Conservation (phyloP, 2,329 filamentous ascomycete genomes). For the Botrytis elliptica region DNA sequence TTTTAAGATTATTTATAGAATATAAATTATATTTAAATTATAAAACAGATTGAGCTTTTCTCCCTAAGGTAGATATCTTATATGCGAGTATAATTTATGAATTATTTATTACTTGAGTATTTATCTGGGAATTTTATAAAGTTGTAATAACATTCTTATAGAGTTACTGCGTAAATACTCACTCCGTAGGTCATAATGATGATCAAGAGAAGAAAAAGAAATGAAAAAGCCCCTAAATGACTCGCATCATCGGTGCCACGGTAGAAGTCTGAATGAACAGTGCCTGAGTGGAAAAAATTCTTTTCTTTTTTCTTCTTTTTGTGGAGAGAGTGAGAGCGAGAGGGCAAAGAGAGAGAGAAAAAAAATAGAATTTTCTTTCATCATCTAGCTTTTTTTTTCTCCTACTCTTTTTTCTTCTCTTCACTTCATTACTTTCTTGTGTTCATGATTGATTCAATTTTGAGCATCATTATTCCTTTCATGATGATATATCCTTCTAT, state of each 20-base stretch:
- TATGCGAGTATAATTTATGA: neutral
- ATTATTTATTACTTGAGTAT: neutral
- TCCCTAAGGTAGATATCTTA: too few relatives aligned
- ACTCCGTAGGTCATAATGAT: neutral
- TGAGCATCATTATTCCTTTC: too few relatives aligned
- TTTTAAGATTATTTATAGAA: too few relatives aligned
- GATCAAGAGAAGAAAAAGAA: neutral
- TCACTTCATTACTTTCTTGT: neutral
- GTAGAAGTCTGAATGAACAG: neutral
- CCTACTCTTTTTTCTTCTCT: neutral
- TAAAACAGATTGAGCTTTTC: too few relatives aligned
- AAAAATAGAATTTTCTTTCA: neutral
- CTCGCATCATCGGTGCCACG: conserved; percentile 15
- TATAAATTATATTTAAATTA: too few relatives aligned
- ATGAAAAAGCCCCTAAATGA: conserved; percentile 3
- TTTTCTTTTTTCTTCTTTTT: conserved; percentile 10
- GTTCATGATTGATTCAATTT: too few relatives aligned
- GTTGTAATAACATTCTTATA: neutral
- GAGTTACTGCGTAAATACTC: neutral
- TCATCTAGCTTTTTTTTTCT: neutral
- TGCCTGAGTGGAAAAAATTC: neutral
- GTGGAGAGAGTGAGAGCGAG: neutral
- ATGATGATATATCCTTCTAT: neutral
- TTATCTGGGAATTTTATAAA: neutral
- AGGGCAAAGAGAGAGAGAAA: too few relatives aligned